Evolutionary conservation across 2,329 filamentous ascomycete species (phyloP).

Genomic region (Botrytis medusae): DNA sequence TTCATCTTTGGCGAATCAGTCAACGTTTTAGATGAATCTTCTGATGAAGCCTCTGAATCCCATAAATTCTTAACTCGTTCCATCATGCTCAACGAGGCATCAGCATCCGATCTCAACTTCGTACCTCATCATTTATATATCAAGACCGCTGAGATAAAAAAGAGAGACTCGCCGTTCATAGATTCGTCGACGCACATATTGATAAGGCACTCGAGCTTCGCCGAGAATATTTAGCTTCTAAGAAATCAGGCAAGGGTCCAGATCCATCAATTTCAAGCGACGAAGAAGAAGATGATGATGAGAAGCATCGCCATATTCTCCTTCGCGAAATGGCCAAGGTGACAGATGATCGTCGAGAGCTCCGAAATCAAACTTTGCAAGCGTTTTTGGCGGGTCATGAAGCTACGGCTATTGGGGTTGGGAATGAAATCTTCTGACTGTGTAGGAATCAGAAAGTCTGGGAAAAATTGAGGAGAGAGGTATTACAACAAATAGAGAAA

Average conservation of each 20-base stretch:
- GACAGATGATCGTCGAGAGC: constrained; percentile 43
- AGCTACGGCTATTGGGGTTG: constrained; percentile 43
- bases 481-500: constrained; percentile 35
- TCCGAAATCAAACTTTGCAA: constrained; percentile 39
- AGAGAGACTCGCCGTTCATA: background rate
- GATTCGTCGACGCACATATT: background rate
- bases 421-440: constrained; percentile 37
- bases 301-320: background rate
- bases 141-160: background rate
- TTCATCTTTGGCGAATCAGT: constrained; percentile 58
- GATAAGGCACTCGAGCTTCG: background rate
- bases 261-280: background rate
- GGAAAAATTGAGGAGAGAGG: constrained; percentile 32
- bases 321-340: background rate
- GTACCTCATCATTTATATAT: background rate
- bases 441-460: constrained; percentile 35
- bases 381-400: constrained; percentile 46
- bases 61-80: background rate
- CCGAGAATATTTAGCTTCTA: background rate
- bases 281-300: background rate
- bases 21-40: constrained; percentile 26
- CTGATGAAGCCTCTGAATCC: background rate
- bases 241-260: background rate
- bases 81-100: background rate
- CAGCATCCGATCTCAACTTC: background rate